Evolutionary conservation across 1,284 basidiomycete genomes (phyloP), one percentile per base, ranked within the genome.

Genomic region (Naganishia liquefaciens): DNA sequence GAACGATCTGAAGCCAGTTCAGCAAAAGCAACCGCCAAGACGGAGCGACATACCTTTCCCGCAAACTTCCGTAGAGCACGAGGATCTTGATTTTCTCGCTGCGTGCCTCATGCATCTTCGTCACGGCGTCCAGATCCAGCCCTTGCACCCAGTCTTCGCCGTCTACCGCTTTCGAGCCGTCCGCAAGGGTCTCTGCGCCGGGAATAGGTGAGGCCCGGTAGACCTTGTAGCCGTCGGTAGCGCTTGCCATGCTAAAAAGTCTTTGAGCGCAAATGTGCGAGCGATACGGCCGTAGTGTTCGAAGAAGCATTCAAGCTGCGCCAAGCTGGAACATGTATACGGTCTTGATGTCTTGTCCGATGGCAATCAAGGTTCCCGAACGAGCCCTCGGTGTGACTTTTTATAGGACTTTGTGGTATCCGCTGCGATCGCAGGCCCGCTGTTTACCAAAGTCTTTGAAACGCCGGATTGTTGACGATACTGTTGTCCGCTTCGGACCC

Each of bases 41-140:
- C 9, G 6, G 5, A 6, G 6, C 6, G 13, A 68, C 74, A 54
- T 55, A 76, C 74, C 74, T 65, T 44, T 74, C 69, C 19, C 77
- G 49, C 27, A 77, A 62, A 30, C 71, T 73, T 0, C 77, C 77
- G 61, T 78, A 78, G 2, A 78, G 66, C 0, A 78, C 73, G 43
- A 78, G 50, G 4, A 77, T 68, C 63, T 69, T 69, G 39, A 76
- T 9, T 43, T 62, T 68, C 1, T 54, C 39, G 19, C 62, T 52
- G 1, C 61, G 51, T 0, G 50, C 37, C 53, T 42, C 30, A 19
- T 63, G 57, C 19, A 46, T 30, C 50, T 44, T 21, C 21, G 63
- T 67, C 15, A 64, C 63, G 21, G 50, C 39, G 21, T 58, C 54
- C 54, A 64, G 19, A n/a, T 64, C 63, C 39, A 64, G 47, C 39